phyloP scores from a whole-genome alignment of 2,329 filamentous ascomycete species.

The Botrytis byssoidea region DNA sequence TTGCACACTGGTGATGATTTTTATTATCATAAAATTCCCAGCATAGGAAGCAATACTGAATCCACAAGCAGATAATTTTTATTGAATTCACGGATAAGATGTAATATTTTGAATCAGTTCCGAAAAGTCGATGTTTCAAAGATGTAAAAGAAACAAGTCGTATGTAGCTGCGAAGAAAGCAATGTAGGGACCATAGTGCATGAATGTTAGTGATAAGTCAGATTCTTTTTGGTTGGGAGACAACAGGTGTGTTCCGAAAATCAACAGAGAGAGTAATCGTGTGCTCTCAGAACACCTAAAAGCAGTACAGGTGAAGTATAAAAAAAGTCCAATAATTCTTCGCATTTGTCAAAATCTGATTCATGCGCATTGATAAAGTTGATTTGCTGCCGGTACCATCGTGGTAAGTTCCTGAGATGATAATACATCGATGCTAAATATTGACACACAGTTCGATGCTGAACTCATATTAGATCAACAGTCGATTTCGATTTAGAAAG shows the following conservation, averaged over 20 bases:
- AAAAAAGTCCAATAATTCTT: background rate
- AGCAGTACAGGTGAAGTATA: background rate
- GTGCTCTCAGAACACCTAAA: background rate
- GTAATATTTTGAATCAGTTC: background rate
- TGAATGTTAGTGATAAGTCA: accelerated
- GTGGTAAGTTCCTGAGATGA: background rate
- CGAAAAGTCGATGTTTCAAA: background rate
- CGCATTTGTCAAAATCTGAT: background rate
- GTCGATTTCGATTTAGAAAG: background rate
- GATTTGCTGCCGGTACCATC: accelerated
- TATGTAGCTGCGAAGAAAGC: background rate
- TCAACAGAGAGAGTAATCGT: background rate
- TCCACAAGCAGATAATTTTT: background rate
- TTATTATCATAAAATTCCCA: background rate
- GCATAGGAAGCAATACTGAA: background rate
- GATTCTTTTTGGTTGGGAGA: background rate
- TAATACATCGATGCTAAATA: background rate
- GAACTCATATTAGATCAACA: background rate
- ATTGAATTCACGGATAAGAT: background rate
- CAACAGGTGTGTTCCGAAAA: background rate
- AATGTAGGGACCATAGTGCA: background rate
- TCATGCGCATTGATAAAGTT: background rate
- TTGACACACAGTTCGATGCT: background rate
- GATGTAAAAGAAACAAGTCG: accelerated
- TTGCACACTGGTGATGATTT: background rate